These are phyloP conservation scores for Raddia guianensis DNA, from an alignment of 176 grass and related monocot genomes.

Conservation along the genomic window DNA sequence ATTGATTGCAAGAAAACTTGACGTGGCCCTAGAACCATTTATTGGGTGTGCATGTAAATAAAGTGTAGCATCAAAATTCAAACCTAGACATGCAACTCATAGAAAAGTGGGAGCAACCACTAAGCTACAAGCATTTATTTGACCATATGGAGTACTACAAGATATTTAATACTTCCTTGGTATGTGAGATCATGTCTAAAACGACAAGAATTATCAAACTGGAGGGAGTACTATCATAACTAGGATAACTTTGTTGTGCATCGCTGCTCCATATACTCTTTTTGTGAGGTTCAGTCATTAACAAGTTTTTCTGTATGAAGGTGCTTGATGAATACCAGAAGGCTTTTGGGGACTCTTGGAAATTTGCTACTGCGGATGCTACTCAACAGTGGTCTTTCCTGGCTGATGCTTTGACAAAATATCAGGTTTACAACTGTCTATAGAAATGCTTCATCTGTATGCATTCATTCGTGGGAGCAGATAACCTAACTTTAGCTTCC, in stretches of 20 bases:
- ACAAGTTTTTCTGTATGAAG: constrained; percentile 51
- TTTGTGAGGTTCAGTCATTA: constrained; percentile 3
- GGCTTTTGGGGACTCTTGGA: constrained; percentile 86
- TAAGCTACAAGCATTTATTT: too few species aligned
- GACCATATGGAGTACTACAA: too few species aligned
- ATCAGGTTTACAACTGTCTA: constrained; percentile 59
- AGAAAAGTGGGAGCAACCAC: too few species aligned
- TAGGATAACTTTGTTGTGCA: constrained; percentile 1
- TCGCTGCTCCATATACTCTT: not conserved
- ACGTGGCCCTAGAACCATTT: too few species aligned
- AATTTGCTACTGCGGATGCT: constrained; percentile 59
- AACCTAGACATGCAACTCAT: too few species aligned
- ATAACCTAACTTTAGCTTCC: not conserved
- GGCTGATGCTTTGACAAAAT: constrained; percentile 84
- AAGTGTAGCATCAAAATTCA: too few species aligned
- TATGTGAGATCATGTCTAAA: too few species aligned
- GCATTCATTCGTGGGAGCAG: not conserved
- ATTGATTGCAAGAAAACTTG: too few species aligned
- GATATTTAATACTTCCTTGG: too few species aligned
- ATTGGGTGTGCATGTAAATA: too few species aligned
- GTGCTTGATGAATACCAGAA: constrained; percentile 99
- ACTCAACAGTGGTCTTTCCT: constrained; percentile 86
- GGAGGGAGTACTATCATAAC: not conserved
- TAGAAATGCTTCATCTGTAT: not conserved
- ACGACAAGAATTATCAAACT: too few species aligned